phyloP scores from a whole-genome alignment of 208 protist species.

The Leishmania major region DNA sequence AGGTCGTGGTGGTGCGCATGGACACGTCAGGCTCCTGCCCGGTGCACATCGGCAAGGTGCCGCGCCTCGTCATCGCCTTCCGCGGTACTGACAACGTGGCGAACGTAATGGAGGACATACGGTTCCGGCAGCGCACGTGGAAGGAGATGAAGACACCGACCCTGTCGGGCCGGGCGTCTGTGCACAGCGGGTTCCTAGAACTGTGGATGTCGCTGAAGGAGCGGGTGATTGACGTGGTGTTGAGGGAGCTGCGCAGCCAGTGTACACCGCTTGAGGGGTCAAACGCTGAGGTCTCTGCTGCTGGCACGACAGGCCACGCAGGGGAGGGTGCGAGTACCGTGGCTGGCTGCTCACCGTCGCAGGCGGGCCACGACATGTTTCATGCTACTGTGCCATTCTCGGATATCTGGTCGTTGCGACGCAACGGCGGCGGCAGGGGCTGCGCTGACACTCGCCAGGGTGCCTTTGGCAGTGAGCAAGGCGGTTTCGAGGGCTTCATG shows the following conservation, averaged over 20 bases:
- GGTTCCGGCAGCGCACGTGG: constrained; percentile 62
- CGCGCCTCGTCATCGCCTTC: constrained; percentile 76
- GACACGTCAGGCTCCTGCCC: constrained; percentile 38
- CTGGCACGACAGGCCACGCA: too few relatives aligned
- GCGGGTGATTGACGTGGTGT: constrained; percentile 54
- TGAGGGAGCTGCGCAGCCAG: constrained; percentile 39
- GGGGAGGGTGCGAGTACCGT: neutral
- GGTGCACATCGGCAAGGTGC: constrained; percentile 40
- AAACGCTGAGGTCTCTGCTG: neutral
- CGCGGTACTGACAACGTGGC: constrained; percentile 77
- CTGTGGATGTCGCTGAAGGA: constrained; percentile 80
- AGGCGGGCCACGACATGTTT: neutral
- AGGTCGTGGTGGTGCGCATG: constrained; percentile 70
- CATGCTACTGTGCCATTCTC: constrained; percentile 13
- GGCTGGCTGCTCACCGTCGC: neutral
- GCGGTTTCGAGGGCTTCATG: constrained; percentile 18
- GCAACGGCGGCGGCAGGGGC: neutral
- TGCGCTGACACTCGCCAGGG: neutral
- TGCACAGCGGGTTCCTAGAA: constrained; percentile 84
- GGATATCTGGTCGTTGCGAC: constrained; percentile 11
- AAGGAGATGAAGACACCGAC: constrained; percentile 63
- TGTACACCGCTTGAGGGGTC: neutral
- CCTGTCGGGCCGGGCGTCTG: constrained; percentile 37
- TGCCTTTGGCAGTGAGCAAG: neutral
- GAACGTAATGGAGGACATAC: constrained; percentile 73